These are phyloP conservation scores for Cornus florida DNA, from an alignment of 148 eudicot genomes.

Conservation along the genomic window DNA sequence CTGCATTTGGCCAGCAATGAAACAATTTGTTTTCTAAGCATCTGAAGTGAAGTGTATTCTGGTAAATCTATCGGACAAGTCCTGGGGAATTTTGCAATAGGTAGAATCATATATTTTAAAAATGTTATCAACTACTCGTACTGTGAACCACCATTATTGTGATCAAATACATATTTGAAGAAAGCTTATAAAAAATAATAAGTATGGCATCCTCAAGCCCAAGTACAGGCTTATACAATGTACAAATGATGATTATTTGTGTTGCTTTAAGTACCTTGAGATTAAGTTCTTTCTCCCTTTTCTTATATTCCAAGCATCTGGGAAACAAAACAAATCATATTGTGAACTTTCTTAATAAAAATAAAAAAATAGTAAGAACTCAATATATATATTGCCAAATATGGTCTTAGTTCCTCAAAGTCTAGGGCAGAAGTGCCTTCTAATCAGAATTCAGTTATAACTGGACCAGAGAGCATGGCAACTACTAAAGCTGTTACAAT, in stretches of 20 bases:
- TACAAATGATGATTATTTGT: background rate
- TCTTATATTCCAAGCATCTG: slow-evolving; percentile 61
- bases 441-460: too few relatives aligned
- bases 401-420: background rate
- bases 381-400: background rate
- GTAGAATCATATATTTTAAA: background rate
- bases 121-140: background rate
- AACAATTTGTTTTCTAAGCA: background rate
- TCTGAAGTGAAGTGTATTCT: background rate
- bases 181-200: background rate
- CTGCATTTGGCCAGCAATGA: background rate
- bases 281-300: slow-evolving; percentile 50
- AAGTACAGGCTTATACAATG: background rate
- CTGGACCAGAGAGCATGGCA: too few relatives aligned
- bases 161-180: background rate
- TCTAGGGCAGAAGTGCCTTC: background rate
- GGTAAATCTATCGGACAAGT: background rate
- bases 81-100: background rate
- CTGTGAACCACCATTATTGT: background rate
- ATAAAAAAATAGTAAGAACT: background rate
- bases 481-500: too few relatives aligned
- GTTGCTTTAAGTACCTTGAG: slow-evolving; percentile 41
- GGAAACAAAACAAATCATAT: slow-evolving; percentile 9
- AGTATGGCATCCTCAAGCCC: background rate
- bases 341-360: background rate